Evolutionary conservation across 495 filamentous ascomycete genomes (phyloP).

Genomic region (Friedmanniomyces endolithicus): DNA sequence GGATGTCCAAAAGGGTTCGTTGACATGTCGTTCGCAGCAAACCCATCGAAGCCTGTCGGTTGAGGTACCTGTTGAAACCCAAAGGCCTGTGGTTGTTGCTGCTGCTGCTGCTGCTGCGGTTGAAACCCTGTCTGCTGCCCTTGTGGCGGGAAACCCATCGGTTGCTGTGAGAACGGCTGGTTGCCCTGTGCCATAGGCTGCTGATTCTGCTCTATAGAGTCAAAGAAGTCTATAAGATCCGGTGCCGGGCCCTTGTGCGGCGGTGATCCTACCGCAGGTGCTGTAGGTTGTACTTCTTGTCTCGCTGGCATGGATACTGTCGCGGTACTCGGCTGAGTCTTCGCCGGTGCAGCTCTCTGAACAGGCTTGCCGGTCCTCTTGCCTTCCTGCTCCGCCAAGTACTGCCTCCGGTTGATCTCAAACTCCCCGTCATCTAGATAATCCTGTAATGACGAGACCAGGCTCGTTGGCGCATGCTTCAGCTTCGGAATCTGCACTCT

Average conservation of each 20-base stretch:
- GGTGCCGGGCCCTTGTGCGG: slow-evolving; percentile 49
- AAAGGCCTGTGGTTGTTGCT: slow-evolving; percentile 22
- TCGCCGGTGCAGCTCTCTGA: slow-evolving; percentile 17
- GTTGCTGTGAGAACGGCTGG: slow-evolving; percentile 31
- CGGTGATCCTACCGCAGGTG: slow-evolving; percentile 11
- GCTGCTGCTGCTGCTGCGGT: slow-evolving; percentile 31
- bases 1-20: slow-evolving; percentile 45
- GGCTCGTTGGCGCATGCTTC: slow-evolving; percentile 88
- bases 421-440: slow-evolving; percentile 95
- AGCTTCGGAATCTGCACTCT: slow-evolving; percentile 90
- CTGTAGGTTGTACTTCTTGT: not conserved
- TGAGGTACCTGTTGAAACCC: slow-evolving; percentile 30
- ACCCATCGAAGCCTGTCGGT: slow-evolving; percentile 25
- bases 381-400: slow-evolving; percentile 70
- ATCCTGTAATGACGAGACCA: slow-evolving; percentile 81
- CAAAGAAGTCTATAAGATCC: slow-evolving; percentile 97
- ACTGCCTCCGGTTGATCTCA: slow-evolving; percentile 84
- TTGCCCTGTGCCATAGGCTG: slow-evolving; percentile 50
- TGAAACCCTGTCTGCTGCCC: slow-evolving; percentile 26
- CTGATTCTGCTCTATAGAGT: slow-evolving; percentile 88
- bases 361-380: slow-evolving; percentile 47
- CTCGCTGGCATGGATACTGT: slow-evolving; percentile 5
- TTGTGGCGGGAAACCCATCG: slow-evolving; percentile 33
- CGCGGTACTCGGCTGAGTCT: slow-evolving; percentile 20
- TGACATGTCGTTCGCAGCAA: not conserved